Evolutionary conservation across 306 rosid genomes (phyloP), one percentile per base, ranked within the genome.

Genomic region (Abrus pulchellus): DNA sequence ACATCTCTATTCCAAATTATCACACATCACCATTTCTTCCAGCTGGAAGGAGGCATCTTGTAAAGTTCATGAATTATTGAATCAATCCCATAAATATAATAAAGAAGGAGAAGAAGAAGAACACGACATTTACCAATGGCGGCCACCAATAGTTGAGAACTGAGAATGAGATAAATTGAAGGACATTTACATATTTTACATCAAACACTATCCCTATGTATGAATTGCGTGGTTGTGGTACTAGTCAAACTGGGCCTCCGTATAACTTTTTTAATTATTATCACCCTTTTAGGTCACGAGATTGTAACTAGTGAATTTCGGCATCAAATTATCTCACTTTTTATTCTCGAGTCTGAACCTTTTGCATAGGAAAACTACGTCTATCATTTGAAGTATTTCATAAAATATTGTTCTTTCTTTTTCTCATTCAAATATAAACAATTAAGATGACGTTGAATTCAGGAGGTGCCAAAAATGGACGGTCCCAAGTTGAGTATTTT

Each of bases 11-110:
- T 77, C 7, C 12, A 45, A 63, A 43, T 69, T 61, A 60, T 61
- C 65, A 71, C 68, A 44, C 74, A 73, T 77, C 86, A 83, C 62
- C 79, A 76, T 68, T 62, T 77, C 34, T 85, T 88, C 86, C 90
- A 87, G 91, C 91, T 88, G 92, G 76, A 85, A 45, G 90, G 67
- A 83, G 75, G 79, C 76, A 83, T 85, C 88, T 83, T 32, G 32
- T 67, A 52, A 83, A 87, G 85, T 79, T 57, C 54, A 47, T 73
- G 72, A 87, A 88, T 88, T 87, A 88, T 87, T 87, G 88, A 67
- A 55, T 40, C 9, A 78, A 80, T 76, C 74, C 62, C 69, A 74
- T 43, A 79, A 20, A 86, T 55, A 62, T 9, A 13, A 56, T 1
- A 5, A 59, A 49, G 3, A 60, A 50, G 11, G 63, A 29, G 48